Conservation (phyloP, 345 rosid species). For the Reutealis trisperma region DNA sequence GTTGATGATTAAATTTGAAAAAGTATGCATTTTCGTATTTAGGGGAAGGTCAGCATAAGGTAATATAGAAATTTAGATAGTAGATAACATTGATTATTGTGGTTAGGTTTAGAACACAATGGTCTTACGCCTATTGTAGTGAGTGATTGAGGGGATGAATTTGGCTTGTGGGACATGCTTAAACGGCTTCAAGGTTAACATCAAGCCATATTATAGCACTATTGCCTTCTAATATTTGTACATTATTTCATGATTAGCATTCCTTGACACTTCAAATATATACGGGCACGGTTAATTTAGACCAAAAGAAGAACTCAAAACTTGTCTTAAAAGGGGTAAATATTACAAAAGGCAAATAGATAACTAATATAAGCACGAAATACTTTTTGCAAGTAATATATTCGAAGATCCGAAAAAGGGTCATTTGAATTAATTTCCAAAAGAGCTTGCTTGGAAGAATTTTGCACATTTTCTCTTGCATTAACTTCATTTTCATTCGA, state of each 20-base stretch:
- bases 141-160: constrained; percentile 1
- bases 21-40: neutral
- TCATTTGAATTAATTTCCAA: too few species aligned
- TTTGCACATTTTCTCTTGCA: too few species aligned
- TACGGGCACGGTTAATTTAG: neutral
- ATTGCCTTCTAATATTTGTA: constrained; percentile 7
- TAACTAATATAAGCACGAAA: too few species aligned
- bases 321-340: too few species aligned
- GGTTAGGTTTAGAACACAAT: constrained; percentile 26
- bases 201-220: constrained; percentile 12
- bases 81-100: constrained; percentile 4
- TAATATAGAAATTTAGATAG: neutral
- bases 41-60: neutral
- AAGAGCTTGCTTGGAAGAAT: too few species aligned
- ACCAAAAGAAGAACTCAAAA: too few species aligned
- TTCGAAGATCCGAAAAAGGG: too few species aligned
- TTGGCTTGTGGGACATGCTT: constrained; percentile 24
- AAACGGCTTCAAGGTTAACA: constrained; percentile 14
- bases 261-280: neutral
- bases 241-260: neutral
- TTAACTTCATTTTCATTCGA: too few species aligned
- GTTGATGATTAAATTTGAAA: neutral
- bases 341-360: too few species aligned
- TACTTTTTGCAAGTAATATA: too few species aligned
- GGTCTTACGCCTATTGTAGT: constrained; percentile 29